Percentiles rank a stretch among this genome's conserved stretches.
These are phyloP conservation scores for Mortierella sp. DNA, from an alignment of 371 early-diverging fungal genomes.

Conservation along the genomic window DNA sequence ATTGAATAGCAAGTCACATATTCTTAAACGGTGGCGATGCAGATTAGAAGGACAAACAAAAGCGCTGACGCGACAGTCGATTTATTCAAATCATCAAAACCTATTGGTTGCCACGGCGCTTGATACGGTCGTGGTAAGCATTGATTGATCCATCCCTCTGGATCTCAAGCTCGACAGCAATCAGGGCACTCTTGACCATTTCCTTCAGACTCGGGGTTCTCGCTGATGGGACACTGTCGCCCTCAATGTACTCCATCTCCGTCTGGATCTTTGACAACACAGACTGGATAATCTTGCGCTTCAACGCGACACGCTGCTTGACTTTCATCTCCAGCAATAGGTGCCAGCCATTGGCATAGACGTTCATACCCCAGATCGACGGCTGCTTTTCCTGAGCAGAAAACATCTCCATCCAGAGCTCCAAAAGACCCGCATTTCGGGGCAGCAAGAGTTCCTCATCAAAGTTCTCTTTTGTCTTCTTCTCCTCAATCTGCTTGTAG, in stretches of 20 bases:
- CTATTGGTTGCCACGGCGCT: background rate
- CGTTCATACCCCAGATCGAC: background rate
- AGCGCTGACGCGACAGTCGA: background rate
- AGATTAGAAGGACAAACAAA: background rate
- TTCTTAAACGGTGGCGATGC: background rate
- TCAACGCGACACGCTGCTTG: background rate
- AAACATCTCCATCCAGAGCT: constrained; percentile 4
- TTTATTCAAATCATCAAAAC: background rate
- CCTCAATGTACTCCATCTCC: background rate
- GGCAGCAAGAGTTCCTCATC: background rate
- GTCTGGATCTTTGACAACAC: background rate
- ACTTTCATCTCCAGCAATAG: background rate
- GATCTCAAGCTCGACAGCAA: constrained; percentile 1
- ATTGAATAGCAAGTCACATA: background rate
- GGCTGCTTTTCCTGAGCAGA: background rate
- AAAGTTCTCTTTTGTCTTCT: background rate
- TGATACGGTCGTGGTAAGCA: constrained; percentile 5
- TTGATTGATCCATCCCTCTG: background rate
- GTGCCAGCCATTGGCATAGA: background rate
- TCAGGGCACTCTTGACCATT: background rate
- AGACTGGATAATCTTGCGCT: background rate
- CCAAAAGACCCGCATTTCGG: background rate
- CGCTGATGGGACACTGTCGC: background rate
- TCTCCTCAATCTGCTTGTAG: background rate
- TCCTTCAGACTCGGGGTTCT: background rate